These are phyloP conservation scores for Zymoseptoria crescenta DNA, from an alignment of 2,329 filamentous ascomycete genomes.

Conservation along the genomic window DNA sequence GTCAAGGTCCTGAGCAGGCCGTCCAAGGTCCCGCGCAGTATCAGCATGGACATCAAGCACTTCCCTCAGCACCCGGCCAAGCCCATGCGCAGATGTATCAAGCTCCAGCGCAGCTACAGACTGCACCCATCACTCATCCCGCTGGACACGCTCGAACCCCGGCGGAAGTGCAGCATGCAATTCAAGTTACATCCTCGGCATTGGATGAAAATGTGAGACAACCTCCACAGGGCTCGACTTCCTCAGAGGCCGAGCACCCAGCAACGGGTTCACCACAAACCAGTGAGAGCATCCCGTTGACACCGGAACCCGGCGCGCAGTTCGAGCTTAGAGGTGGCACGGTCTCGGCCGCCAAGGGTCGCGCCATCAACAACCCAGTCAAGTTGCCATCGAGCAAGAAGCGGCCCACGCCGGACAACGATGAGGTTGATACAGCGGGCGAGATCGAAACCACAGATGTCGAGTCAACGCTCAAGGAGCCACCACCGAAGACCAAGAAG, in stretches of 20 bases:
- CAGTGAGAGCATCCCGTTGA: background rate
- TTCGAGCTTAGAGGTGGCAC: background rate
- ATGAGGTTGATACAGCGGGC: background rate
- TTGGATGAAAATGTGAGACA: background rate
- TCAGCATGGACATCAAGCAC: background rate
- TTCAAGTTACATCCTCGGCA: background rate
- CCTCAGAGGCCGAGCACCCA: background rate
- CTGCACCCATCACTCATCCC: background rate
- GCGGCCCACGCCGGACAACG: slow-evolving; percentile 1
- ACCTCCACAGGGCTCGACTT: background rate
- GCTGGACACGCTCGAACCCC: background rate
- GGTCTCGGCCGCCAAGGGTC: slow-evolving; percentile 2
- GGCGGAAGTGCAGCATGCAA: background rate
- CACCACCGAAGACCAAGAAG: slow-evolving; percentile 1
- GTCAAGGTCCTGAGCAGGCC: background rate
- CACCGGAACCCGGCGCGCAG: background rate
- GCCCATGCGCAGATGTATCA: background rate
- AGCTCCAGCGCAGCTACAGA: background rate
- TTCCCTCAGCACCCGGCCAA: background rate
- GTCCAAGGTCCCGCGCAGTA: background rate
- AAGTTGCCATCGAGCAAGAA: slow-evolving; percentile 6
- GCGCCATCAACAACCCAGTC: slow-evolving; percentile 4
- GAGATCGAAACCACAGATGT: background rate
- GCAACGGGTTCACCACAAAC: background rate
- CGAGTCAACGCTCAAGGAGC: background rate